These are phyloP conservation scores for Barnettozyma sucrosica DNA, from an alignment of 805 yeast species.

Conservation along the genomic window DNA sequence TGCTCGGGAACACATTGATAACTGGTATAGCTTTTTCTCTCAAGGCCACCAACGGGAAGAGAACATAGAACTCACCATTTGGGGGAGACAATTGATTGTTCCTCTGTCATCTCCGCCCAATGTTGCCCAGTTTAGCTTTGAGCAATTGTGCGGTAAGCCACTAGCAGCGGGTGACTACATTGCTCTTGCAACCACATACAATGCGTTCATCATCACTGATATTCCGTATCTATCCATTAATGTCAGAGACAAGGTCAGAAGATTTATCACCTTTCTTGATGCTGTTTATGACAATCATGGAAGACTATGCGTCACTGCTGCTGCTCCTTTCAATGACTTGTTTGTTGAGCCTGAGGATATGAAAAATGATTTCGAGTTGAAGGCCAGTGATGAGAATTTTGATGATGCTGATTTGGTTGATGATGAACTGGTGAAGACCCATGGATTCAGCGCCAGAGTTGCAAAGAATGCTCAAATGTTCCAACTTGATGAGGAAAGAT, in stretches of 20 bases:
- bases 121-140: slow-evolving; percentile 87
- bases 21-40: slow-evolving; percentile 78
- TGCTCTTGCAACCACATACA: slow-evolving; percentile 69
- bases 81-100: slow-evolving; percentile 82
- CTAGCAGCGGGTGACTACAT: slow-evolving; percentile 93
- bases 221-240: slow-evolving; percentile 79
- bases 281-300: slow-evolving; percentile 93
- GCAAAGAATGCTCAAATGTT: slow-evolving; percentile 72
- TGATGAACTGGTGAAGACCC: slow-evolving; percentile 63
- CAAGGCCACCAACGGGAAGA: slow-evolving; percentile 44
- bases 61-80: slow-evolving; percentile 47
- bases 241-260: slow-evolving; percentile 76
- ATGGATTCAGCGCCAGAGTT: slow-evolving; percentile 68
- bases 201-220: slow-evolving; percentile 82
- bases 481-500: slow-evolving; percentile 89
- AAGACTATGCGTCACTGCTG: slow-evolving; percentile 82
- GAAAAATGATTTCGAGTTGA: slow-evolving; percentile 31
- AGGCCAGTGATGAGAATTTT: slow-evolving; percentile 12
- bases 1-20: slow-evolving; percentile 56
- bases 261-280: slow-evolving; percentile 92
- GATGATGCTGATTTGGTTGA: slow-evolving; percentile 34
- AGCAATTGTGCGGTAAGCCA: slow-evolving; percentile 80
- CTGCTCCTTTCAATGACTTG: slow-evolving; percentile 74
- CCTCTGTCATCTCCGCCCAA: slow-evolving; percentile 71
- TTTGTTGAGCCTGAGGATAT: slow-evolving; percentile 76